phyloP scores from a whole-genome alignment of 2,329 filamentous ascomycete species.

The Epichloe gansuensis region DNA sequence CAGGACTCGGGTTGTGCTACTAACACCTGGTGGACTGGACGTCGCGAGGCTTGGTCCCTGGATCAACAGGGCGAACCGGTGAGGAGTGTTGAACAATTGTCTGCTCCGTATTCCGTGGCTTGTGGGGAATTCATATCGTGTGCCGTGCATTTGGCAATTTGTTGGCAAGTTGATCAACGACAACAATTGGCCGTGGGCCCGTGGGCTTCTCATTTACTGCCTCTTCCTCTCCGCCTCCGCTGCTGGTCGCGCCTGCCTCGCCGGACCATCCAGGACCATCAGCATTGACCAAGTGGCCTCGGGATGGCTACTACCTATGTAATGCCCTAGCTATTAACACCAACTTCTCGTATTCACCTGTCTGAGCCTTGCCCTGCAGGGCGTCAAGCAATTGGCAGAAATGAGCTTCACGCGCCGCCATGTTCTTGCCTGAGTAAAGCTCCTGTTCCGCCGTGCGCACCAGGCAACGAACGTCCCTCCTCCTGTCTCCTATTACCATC shows the following conservation, averaged over 20 bases:
- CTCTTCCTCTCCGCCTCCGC: not conserved
- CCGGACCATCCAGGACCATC: not conserved
- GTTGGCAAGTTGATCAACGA: not conserved
- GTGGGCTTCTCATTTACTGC: not conserved
- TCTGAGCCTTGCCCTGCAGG: conserved; percentile 2
- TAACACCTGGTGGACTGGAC: not conserved
- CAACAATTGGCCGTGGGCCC: not conserved
- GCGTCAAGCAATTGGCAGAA: not conserved
- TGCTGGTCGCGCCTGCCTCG: conserved; percentile 2
- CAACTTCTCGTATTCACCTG: conserved; percentile 4
- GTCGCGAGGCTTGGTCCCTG: not conserved
- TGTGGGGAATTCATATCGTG: not conserved
- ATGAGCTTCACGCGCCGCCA: not conserved
- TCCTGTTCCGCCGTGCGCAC: not conserved
- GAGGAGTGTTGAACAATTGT: not conserved
- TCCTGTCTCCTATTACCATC: not conserved
- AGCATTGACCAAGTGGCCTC: not conserved
- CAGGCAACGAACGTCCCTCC: not conserved
- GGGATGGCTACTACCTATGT: not conserved
- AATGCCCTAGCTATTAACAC: not conserved
- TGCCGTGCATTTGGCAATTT: not conserved
- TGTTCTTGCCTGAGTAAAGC: not conserved
- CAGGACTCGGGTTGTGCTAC: not conserved
- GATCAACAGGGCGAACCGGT: not conserved
- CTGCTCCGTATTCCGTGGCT: not conserved